Evolutionary conservation across 805 yeast species (phyloP), one percentile per base, ranked within the genome.

Genomic region (Nakazawaea sp.): DNA sequence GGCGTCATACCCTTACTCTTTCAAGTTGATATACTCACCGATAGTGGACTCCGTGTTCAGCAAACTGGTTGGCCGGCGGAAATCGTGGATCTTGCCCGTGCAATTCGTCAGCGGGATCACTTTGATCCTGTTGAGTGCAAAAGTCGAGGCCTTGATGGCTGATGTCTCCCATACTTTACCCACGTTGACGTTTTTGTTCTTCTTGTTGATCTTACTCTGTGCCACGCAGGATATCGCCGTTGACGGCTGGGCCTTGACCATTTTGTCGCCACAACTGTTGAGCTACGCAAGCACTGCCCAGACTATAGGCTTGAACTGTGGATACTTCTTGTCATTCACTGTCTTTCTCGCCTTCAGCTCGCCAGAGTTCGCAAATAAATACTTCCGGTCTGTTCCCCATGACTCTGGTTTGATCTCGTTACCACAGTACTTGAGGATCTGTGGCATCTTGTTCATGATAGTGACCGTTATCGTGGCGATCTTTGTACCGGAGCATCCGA

Each of bases 181-280:
- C 11, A 53, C 59, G 3, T 72, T 92, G 43, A 86, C 97, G 0
- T 47, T 65, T 34, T 68, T 76, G 40, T 92, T 92, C 59, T 84
- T 89, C 49, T 45, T 76, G 17, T 63, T 92, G 42, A 92, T 92
- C 23, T 74, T 90, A 41, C 67, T 89, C 42, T 89, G 97, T 62
- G 97, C 97, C 1, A 90, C 98, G 0, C 98, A 92, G 58, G 98
- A 92, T 55, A 92, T 92, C 39, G 97, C 98, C 0, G 98, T 92
- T 17, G 98, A 92, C 61, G 97, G 98, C 9, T 92, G 98, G 98
- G 97, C 97, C 0, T 63, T 92, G 51, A 92, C 96, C 1, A 77
- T 90, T 27, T 65, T 92, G 36, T 77, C 89, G 13, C 78, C 78
- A 18, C 75, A 74, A 19, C 81, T 94, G 11, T 66, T 92, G 43